Evolutionary conservation across 2,329 filamentous ascomycete genomes (phyloP).

Genomic region (Leptographium radiaticola): DNA sequence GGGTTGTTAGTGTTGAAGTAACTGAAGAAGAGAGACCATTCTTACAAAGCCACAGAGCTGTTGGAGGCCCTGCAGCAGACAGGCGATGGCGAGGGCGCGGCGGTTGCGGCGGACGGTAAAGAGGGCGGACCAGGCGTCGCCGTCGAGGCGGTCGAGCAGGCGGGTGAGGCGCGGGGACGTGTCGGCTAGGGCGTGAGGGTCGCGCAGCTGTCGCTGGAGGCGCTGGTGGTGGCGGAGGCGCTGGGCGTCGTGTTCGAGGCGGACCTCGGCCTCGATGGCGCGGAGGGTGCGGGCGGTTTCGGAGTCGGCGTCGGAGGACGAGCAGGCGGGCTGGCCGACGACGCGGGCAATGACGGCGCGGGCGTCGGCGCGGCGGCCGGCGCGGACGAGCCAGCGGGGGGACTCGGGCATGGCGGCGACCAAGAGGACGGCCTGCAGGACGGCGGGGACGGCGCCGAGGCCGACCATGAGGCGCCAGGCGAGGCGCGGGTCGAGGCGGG

Average conservation of each 20-base stretch:
- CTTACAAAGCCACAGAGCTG: constrained; percentile 74
- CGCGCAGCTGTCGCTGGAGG: background rate
- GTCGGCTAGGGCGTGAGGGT: background rate
- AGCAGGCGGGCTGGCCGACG: no score
- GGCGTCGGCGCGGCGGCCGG: constrained; percentile 48
- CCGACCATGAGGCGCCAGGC: constrained; percentile 93
- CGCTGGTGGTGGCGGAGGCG: constrained; percentile 20
- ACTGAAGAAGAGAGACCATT: constrained; percentile 9
- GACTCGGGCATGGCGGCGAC: constrained; percentile 69
- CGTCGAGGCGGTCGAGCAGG: constrained; percentile 18
- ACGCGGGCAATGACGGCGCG: constrained; percentile 51
- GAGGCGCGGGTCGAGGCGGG: constrained; percentile 32
- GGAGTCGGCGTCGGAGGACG: no score
- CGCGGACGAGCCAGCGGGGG: constrained; percentile 72
- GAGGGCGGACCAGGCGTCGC: constrained; percentile 39
- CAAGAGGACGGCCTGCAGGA: constrained; percentile 57
- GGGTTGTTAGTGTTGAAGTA: background rate
- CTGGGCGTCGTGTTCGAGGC: constrained; percentile 48
- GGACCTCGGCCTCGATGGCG: constrained; percentile 61
- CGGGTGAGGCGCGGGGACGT: constrained; percentile 12
- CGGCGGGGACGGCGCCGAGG: constrained; percentile 64
- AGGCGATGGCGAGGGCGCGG: constrained; percentile 71
- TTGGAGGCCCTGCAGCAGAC: constrained; percentile 74
- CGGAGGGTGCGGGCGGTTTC: constrained; percentile 37
- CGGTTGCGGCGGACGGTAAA: constrained; percentile 49